Percentiles rank a stretch among this genome's conserved stretches.
Conservation (phyloP, 371 early-diverging fungal genomes). For the Thermomucor indicae-seudaticae region DNA sequence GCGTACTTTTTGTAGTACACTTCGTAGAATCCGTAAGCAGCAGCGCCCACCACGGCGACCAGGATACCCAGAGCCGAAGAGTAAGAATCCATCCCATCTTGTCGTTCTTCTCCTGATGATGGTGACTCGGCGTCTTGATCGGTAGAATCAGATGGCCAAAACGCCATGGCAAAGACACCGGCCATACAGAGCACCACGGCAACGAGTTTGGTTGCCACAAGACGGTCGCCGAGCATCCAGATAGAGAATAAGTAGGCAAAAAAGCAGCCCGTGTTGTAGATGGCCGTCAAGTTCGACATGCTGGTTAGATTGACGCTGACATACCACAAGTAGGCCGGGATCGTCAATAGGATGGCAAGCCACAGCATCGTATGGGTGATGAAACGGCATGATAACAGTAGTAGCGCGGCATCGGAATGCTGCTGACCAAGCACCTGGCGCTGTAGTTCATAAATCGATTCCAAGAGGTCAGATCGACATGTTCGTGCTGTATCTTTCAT, state of each 20-base stretch:
- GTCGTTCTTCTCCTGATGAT: constrained; percentile 1
- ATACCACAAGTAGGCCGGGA: constrained; percentile 82
- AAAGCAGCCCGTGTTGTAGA: constrained; percentile 79
- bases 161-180: constrained; percentile 68
- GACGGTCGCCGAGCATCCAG: constrained; percentile 57
- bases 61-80: constrained; percentile 38
- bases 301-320: constrained; percentile 66
- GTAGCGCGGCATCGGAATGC: constrained; percentile 6
- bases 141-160: constrained; percentile 24
- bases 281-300: constrained; percentile 78
- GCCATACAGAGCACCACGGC: constrained; percentile 65
- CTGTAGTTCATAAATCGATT: constrained; percentile 3
- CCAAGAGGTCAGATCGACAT: constrained; percentile 2
- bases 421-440: not conserved
- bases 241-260: constrained; percentile 80
- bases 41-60: constrained; percentile 51
- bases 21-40: constrained; percentile 63
- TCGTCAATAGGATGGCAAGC: constrained; percentile 56
- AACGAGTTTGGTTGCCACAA: constrained; percentile 51
- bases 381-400: constrained; percentile 15
- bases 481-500: constrained; percentile 1
- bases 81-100: constrained; percentile 3
- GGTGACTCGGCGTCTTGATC: constrained; percentile 1
- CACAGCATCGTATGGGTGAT: no score
- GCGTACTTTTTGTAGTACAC: constrained; percentile 79